Evolutionary conservation across 306 rosid genomes (phyloP).

Genomic region (Corylus americana): DNA sequence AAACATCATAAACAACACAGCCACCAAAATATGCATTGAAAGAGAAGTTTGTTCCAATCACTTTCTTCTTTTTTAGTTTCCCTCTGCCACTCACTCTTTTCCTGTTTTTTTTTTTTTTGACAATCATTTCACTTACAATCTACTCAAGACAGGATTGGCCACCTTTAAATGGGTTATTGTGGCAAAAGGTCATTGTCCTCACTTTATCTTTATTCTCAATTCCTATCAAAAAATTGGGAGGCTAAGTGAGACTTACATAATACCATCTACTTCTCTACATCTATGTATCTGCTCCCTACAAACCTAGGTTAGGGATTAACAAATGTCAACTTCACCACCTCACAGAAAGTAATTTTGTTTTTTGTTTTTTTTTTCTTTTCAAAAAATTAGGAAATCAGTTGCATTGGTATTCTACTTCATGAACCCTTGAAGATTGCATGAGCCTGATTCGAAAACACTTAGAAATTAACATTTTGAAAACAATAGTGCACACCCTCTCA

Average conservation of each 20-base stretch:
- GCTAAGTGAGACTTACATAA: not conserved
- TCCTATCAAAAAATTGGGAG: not conserved
- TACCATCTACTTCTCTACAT: not conserved
- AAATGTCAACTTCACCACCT: not conserved
- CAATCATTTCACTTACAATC: not conserved
- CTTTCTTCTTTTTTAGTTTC: not conserved
- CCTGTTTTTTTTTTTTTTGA: too few relatives aligned
- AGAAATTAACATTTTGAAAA: not conserved
- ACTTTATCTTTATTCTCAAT: not conserved
- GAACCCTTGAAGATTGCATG: not conserved
- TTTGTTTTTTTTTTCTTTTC: not conserved
- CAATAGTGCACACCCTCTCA: slow-evolving; percentile 3
- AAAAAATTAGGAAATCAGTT: not conserved
- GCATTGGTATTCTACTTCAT: not conserved
- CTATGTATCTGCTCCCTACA: not conserved
- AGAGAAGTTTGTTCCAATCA: not conserved
- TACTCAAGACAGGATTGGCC: not conserved
- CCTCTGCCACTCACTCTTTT: not conserved
- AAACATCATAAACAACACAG: not conserved
- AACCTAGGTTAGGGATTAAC: not conserved
- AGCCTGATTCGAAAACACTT: not conserved
- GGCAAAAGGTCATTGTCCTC: not conserved
- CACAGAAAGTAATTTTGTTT: not conserved
- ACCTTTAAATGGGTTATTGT: not conserved
- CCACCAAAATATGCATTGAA: not conserved